Percentiles rank a stretch among this genome's conserved stretches.
These are phyloP conservation scores for Krasilnikovozyma curviuscula DNA, from an alignment of 768 basidiomycete genomes.

Conservation along the genomic window DNA sequence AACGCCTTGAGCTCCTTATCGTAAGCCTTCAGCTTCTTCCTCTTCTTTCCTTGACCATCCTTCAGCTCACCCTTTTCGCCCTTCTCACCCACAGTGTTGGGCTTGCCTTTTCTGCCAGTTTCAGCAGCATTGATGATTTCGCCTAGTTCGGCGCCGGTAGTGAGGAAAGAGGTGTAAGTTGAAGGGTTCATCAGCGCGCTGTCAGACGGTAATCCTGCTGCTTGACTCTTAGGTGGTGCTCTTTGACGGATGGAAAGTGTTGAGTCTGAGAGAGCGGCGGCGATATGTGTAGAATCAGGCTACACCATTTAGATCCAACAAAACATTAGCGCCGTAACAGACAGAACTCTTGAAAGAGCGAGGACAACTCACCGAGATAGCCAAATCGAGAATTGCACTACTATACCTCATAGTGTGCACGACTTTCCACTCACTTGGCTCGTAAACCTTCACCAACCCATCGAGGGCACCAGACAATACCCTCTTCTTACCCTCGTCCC, in stretches of 20 bases:
- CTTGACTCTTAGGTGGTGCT: constrained; percentile 30
- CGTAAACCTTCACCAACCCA: constrained; percentile 98
- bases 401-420: constrained; percentile 98
- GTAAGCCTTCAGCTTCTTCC: constrained; percentile 59
- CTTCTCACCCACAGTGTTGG: constrained; percentile 2
- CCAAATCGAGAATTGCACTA: constrained; percentile 70
- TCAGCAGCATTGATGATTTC: constrained; percentile 6
- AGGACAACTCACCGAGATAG: constrained; percentile 53
- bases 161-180: constrained; percentile 13
- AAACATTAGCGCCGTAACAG: no score
- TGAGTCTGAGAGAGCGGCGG: constrained; percentile 93
- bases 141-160: constrained; percentile 10
- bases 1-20: constrained; percentile 77
- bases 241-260: constrained; percentile 90
- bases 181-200: constrained; percentile 10
- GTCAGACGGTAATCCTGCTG: background rate
- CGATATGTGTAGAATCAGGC: constrained; percentile 93
- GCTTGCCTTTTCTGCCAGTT: constrained; percentile 1
- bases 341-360: background rate
- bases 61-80: constrained; percentile 29
- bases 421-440: constrained; percentile 74
- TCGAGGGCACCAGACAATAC: constrained; percentile 80
- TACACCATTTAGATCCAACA: constrained; percentile 26
- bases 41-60: constrained; percentile 26
- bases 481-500: constrained; percentile 53